phyloP scores from a whole-genome alignment of 140 eudicot species.

The Bidens hawaiensis region DNA sequence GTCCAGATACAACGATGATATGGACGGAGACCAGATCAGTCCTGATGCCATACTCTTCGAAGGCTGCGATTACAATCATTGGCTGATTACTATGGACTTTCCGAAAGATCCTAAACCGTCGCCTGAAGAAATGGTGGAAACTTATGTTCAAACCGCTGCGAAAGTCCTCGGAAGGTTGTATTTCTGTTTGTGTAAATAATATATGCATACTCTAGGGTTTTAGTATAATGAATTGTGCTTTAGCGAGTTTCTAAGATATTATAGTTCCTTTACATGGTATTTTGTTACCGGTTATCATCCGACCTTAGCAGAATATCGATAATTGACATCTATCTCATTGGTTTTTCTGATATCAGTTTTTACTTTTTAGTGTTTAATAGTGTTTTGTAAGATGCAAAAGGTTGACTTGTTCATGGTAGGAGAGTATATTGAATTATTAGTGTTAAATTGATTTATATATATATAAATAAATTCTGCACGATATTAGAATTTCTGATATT shows the following conservation, averaged over 20 bases:
- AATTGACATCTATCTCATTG: too few relatives aligned
- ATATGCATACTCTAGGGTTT: not conserved
- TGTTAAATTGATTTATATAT: too few relatives aligned
- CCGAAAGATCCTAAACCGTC: constrained; percentile 53
- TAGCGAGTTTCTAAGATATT: not conserved
- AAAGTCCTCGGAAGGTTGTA: constrained; percentile 75
- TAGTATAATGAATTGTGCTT: not conserved
- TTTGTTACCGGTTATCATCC: not conserved
- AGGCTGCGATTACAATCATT: constrained; percentile 93
- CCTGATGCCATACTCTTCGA: constrained; percentile 66
- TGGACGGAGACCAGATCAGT: constrained; percentile 40
- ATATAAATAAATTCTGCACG: too few relatives aligned
- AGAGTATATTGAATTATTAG: too few relatives aligned
- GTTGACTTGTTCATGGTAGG: too few relatives aligned
- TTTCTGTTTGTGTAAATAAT: not conserved
- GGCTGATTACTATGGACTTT: constrained; percentile 85
- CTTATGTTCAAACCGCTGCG: constrained; percentile 72
- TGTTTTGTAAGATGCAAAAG: too few relatives aligned
- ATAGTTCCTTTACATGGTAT: not conserved
- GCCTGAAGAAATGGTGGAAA: constrained; percentile 63
- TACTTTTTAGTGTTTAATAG: not conserved
- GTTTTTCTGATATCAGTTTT: too few relatives aligned
- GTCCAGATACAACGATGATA: constrained; percentile 24
- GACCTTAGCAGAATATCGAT: too few relatives aligned
- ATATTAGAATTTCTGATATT: too few relatives aligned